Evolutionary conservation across 1,139 yeast species (phyloP).

Genomic region (Citeromyces siamensis): DNA sequence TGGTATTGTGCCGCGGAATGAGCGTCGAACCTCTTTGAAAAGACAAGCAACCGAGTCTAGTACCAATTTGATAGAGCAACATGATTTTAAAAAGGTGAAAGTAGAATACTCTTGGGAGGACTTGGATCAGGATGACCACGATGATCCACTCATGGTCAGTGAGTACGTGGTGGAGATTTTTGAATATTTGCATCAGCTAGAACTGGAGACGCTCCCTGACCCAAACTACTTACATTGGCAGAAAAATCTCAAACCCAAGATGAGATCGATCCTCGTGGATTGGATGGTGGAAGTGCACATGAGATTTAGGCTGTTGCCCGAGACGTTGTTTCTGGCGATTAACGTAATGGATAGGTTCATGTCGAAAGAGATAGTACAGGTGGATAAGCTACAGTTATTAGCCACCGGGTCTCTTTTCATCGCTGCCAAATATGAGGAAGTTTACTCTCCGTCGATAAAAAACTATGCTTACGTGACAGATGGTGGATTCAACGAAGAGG

Average conservation of each 20-base stretch:
- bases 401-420: slow-evolving; percentile 87
- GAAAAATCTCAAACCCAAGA: slow-evolving; percentile 65
- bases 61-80: slow-evolving; percentile 33
- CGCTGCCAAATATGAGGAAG: slow-evolving; percentile 95
- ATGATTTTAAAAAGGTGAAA: slow-evolving; percentile 20
- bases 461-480: slow-evolving; percentile 87
- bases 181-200: slow-evolving; percentile 64
- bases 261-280: slow-evolving; percentile 84
- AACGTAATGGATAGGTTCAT: slow-evolving; percentile 88
- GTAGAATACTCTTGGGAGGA: slow-evolving; percentile 73
- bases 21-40: slow-evolving; percentile 39
- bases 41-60: slow-evolving; percentile 46
- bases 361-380: slow-evolving; percentile 67
- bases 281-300: slow-evolving; percentile 93
- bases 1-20: slow-evolving; percentile 13
- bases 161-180: slow-evolving; percentile 88
- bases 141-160: slow-evolving; percentile 91
- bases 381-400: slow-evolving; percentile 75
- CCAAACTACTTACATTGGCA: slow-evolving; percentile 66
- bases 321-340: slow-evolving; percentile 78
- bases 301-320: slow-evolving; percentile 79
- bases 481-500: slow-evolving; percentile 74
- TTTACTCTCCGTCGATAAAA: slow-evolving; percentile 78
- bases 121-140: slow-evolving; percentile 79
- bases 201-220: slow-evolving; percentile 67